These are phyloP conservation scores for Amylostereum areolatum DNA, from an alignment of 1,284 basidiomycete genomes.

Conservation along the genomic window DNA sequence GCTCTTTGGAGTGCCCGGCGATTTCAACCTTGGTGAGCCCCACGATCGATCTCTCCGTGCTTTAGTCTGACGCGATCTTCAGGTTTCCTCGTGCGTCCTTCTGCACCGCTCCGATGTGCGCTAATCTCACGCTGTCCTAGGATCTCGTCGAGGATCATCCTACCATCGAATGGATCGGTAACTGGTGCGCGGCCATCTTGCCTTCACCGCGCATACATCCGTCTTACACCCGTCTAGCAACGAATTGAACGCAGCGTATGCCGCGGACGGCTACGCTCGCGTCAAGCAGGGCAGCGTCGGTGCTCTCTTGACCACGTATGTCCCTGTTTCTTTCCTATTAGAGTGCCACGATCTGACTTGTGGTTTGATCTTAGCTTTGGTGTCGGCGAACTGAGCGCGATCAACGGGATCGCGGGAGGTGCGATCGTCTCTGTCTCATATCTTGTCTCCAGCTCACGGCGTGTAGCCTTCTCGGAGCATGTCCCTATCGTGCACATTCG, in stretches of 20 bases:
- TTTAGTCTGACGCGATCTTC: neutral
- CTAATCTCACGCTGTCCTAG: constrained; percentile 25
- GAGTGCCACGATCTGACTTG: constrained; percentile 1
- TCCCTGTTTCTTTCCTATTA: neutral
- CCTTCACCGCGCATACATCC: neutral
- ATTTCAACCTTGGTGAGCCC: constrained; percentile 75
- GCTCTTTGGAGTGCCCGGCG: constrained; percentile 88
- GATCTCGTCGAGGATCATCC: constrained; percentile 85
- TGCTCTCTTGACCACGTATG: constrained; percentile 71
- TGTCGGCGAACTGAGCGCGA: constrained; percentile 84
- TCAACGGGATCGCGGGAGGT: constrained; percentile 77
- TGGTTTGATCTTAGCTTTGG: constrained; percentile 61
- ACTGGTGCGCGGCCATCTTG: constrained; percentile 52
- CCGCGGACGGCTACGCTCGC: constrained; percentile 92
- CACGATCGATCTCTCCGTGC: neutral
- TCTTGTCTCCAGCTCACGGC: constrained; percentile 2
- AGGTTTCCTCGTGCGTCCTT: constrained; percentile 48
- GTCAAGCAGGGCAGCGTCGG: constrained; percentile 72
- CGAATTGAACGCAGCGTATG: constrained; percentile 84
- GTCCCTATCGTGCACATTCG: constrained; percentile 91
- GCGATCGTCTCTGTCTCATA: neutral
- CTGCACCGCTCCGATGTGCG: neutral
- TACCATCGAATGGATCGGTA: constrained; percentile 83
- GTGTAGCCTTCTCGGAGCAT: constrained; percentile 75
- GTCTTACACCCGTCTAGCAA: constrained; percentile 43